Evolutionary conservation across 1,284 basidiomycete species (phyloP).

Genomic region (Cutaneotrichosporon sp.): DNA sequence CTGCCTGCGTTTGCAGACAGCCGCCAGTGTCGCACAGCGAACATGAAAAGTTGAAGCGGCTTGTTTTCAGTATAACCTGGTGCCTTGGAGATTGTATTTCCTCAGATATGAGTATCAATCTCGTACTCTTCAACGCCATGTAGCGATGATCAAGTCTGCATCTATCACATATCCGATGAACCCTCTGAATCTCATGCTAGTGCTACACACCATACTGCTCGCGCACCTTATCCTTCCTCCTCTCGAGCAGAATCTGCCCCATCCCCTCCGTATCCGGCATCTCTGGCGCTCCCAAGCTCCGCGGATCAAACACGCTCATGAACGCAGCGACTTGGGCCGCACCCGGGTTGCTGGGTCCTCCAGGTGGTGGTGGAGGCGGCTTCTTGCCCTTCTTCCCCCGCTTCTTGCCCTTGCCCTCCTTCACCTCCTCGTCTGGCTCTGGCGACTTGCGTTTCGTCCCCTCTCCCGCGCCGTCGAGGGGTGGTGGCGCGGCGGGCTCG

Average conservation of each 20-base stretch:
- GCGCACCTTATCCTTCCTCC: slow-evolving; percentile 77
- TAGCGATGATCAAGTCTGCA: not conserved
- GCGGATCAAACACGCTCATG: slow-evolving; percentile 71
- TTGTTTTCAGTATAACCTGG: not conserved
- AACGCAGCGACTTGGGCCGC: slow-evolving; percentile 50
- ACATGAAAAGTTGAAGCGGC: no score
- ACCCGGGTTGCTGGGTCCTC: slow-evolving; percentile 21
- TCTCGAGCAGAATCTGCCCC: slow-evolving; percentile 70
- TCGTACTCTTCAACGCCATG: not conserved
- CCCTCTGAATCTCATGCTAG: not conserved
- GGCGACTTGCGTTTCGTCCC: slow-evolving; percentile 20
- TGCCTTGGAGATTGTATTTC: no score
- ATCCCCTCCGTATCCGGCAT: slow-evolving; percentile 74
- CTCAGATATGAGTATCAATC: no score
- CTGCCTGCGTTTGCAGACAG: no score
- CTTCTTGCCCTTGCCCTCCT: slow-evolving; percentile 32
- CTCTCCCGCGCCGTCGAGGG: not conserved
- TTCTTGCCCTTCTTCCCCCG: slow-evolving; percentile 60
- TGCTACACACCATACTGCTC: slow-evolving; percentile 65
- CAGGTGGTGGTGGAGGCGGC: slow-evolving; percentile 31
- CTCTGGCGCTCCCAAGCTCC: slow-evolving; percentile 70
- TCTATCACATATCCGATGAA: not conserved
- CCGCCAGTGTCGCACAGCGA: no score
- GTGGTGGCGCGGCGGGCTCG: slow-evolving; percentile 6
- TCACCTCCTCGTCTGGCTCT: slow-evolving; percentile 18